A percentile compares a stretch with the other conserved stretches of the same genome.
phyloP scores from a whole-genome alignment of 129 eudicot genomes.

The Tagetes erecta region DNA sequence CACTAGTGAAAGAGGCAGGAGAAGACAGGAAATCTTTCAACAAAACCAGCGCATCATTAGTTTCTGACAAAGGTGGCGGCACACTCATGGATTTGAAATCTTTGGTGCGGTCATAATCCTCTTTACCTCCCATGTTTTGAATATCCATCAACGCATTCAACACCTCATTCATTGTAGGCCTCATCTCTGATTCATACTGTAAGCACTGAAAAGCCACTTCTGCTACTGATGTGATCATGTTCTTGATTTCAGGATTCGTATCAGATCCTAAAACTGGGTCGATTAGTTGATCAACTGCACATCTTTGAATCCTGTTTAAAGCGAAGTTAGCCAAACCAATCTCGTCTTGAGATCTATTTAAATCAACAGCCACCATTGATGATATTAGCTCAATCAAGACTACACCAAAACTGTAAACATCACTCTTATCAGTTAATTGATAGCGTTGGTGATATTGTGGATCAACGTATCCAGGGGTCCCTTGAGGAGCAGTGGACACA shows the following conservation, averaged over 20 bases:
- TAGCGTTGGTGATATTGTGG: conserved; percentile 77
- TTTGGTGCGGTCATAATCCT: no score
- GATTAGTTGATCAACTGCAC: no score
- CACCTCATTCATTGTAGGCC: conserved; percentile 84
- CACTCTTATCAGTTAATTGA: conserved; percentile 78
- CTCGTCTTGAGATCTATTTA: conserved; percentile 47
- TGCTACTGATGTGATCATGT: conserved; percentile 72
- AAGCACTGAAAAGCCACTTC: conserved; percentile 79
- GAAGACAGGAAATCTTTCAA: conserved; percentile 42
- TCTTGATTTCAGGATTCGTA: conserved; percentile 6
- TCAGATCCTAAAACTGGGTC: no score
- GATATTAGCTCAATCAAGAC: conserved; percentile 82
- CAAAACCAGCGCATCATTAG: conserved; percentile 47
- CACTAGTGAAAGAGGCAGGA: conserved; percentile 39
- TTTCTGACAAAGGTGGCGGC: conserved; percentile 12
- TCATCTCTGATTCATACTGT: conserved; percentile 83
- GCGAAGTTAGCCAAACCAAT: no score
- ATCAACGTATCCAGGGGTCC: conserved; percentile 89
- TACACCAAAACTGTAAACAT: conserved; percentile 91
- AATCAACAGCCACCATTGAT: conserved; percentile 85
- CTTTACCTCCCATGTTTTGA: no score
- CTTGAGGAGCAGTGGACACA: conserved; percentile 47
- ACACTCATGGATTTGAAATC: no score
- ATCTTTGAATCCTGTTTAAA: no score
- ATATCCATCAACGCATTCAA: conserved; percentile 9